These are phyloP conservation scores for Phytophthora pini DNA, from an alignment of 352 stramenopile species.

Conservation along the genomic window DNA sequence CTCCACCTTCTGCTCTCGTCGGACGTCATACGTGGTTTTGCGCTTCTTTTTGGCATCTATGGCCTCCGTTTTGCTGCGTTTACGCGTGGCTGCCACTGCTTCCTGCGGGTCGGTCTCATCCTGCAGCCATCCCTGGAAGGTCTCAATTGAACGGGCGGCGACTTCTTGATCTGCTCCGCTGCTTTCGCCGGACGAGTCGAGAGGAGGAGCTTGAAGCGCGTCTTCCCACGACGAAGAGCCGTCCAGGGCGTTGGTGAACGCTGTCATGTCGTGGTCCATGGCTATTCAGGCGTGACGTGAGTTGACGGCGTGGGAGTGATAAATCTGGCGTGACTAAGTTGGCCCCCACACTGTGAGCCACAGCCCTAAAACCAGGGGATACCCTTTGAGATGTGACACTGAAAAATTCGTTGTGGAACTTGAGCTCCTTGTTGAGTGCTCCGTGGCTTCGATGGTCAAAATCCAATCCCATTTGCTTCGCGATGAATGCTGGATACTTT, in stretches of 20 bases:
- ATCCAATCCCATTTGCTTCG: too few relatives aligned
- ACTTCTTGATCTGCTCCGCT: slow-evolving; percentile 2
- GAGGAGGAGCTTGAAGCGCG: neutral
- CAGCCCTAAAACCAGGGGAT: too few relatives aligned
- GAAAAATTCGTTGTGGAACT: too few relatives aligned
- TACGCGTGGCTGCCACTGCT: slow-evolving; percentile 1
- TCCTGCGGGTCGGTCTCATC: neutral
- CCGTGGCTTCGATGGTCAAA: too few relatives aligned
- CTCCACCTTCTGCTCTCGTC: slow-evolving; percentile 41
- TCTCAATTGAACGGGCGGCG: neutral
- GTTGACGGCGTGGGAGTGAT: too few relatives aligned
- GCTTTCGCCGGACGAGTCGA: slow-evolving; percentile 3
- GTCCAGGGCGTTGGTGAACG: neutral
- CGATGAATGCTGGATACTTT: too few relatives aligned
- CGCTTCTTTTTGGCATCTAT: slow-evolving; percentile 22
- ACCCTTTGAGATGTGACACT: too few relatives aligned
- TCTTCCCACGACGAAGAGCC: neutral
- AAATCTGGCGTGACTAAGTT: slow-evolving; percentile 6
- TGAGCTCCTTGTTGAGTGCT: too few relatives aligned
- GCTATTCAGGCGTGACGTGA: slow-evolving; percentile 7
- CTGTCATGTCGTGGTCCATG: neutral
- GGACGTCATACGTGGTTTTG: slow-evolving; percentile 39
- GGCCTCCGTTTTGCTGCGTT: neutral
- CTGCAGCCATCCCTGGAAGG: slow-evolving; percentile 2
- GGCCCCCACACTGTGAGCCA: too few relatives aligned